Conservation (phyloP, 1,284 basidiomycete species). For the Erythrobasidium hasegawianum region DNA sequence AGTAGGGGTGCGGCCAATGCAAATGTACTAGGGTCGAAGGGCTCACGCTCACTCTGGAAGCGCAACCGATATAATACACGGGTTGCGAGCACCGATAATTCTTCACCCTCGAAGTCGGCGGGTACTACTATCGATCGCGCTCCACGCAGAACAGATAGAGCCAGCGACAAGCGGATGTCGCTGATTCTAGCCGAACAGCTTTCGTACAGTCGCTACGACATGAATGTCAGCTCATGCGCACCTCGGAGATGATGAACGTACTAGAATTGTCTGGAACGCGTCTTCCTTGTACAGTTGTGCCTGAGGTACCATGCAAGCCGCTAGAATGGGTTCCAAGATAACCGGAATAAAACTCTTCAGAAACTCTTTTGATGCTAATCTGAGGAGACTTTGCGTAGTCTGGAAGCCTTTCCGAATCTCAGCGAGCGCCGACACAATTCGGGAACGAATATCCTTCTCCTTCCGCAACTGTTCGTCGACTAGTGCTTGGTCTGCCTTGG, state of each 20-base stretch:
- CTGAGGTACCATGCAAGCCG: slow-evolving; percentile 48
- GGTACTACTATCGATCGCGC: slow-evolving; percentile 65
- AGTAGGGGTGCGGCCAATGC: slow-evolving; percentile 77
- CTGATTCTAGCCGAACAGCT: slow-evolving; percentile 66
- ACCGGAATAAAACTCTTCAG: slow-evolving; percentile 2
- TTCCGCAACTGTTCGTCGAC: slow-evolving; percentile 74
- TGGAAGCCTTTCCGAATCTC: slow-evolving; percentile 64
- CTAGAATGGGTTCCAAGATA: slow-evolving; percentile 1
- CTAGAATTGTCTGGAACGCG: slow-evolving; percentile 73
- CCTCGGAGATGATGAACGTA: slow-evolving; percentile 49
- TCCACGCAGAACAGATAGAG: slow-evolving; percentile 72
- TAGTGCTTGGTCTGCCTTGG: slow-evolving; percentile 75
- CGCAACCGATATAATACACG: slow-evolving; percentile 84
- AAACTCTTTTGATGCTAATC: slow-evolving; percentile 47
- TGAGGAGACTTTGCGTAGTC: slow-evolving; percentile 63
- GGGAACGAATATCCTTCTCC: slow-evolving; percentile 64
- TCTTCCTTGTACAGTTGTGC: slow-evolving; percentile 57
- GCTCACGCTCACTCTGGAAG: slow-evolving; percentile 72
- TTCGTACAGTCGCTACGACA: slow-evolving; percentile 38
- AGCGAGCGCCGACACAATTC: slow-evolving; percentile 58
- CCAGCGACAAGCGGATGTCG: slow-evolving; percentile 65
- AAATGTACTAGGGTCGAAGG: slow-evolving; percentile 81
- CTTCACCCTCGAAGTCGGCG: slow-evolving; percentile 67
- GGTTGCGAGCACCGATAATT: slow-evolving; percentile 67
- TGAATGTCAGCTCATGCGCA: not conserved